These are phyloP conservation scores for Crithidia expoeki DNA, from an alignment of 208 protist species.

Conservation along the genomic window DNA sequence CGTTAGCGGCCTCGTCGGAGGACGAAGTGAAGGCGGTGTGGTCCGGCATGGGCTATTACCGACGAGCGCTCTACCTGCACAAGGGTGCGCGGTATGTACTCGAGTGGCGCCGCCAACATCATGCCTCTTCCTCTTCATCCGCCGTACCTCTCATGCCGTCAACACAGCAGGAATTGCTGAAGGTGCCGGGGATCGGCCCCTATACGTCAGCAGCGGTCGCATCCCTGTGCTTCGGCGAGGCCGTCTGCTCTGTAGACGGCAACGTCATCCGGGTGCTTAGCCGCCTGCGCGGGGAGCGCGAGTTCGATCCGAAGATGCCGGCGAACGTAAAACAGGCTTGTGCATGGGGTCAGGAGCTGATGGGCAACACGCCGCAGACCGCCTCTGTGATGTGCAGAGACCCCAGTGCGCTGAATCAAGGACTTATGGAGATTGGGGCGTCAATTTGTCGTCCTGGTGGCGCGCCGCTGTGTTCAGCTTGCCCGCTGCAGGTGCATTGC, in stretches of 20 bases:
- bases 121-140: background rate
- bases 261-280: slow-evolving; percentile 94
- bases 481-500: slow-evolving; percentile 71
- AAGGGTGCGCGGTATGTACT: slow-evolving; percentile 89
- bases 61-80: slow-evolving; percentile 83
- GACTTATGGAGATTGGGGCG: slow-evolving; percentile 94
- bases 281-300: slow-evolving; percentile 70
- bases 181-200: slow-evolving; percentile 90
- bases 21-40: slow-evolving; percentile 90
- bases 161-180: slow-evolving; percentile 48
- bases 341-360: slow-evolving; percentile 64
- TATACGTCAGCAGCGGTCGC: slow-evolving; percentile 95
- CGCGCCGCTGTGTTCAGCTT: slow-evolving; percentile 67
- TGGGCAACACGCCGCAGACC: slow-evolving; percentile 35
- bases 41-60: slow-evolving; percentile 95
- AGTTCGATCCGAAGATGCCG: slow-evolving; percentile 79
- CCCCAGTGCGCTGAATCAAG: slow-evolving; percentile 87
- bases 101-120: slow-evolving; percentile 33
- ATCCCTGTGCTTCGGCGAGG: slow-evolving; percentile 86
- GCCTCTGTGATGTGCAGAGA: slow-evolving; percentile 29
- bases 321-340: slow-evolving; percentile 59
- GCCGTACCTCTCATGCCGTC: slow-evolving; percentile 21
- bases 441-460: slow-evolving; percentile 81
- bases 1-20: slow-evolving; percentile 73
- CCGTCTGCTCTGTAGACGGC: slow-evolving; percentile 86